phyloP scores from a whole-genome alignment of 2,329 filamentous ascomycete genomes.

The Raffaelea albimanens region DNA sequence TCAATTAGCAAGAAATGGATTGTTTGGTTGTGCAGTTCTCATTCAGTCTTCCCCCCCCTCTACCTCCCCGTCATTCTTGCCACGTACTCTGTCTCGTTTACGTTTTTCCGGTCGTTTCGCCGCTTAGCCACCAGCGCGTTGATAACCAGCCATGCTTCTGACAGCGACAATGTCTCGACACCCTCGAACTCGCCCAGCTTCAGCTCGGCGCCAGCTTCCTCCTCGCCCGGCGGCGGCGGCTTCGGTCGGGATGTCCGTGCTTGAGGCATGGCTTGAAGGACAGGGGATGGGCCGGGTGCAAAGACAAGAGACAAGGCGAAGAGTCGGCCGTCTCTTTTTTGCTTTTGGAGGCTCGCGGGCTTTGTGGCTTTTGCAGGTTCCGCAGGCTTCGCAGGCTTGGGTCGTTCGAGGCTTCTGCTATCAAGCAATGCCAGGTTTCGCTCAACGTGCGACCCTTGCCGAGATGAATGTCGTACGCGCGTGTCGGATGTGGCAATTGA shows the following conservation, averaged over 20 bases:
- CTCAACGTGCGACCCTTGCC: no score
- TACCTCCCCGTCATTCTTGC: background rate
- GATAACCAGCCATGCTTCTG: conserved; percentile 85
- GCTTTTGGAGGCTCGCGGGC: no score
- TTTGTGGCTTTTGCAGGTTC: no score
- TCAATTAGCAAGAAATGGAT: background rate
- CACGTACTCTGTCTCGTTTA: conserved; percentile 70
- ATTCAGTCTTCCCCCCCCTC: background rate
- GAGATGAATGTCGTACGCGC: no score
- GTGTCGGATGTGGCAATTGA: no score
- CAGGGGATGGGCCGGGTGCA: background rate
- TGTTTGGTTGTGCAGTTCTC: background rate
- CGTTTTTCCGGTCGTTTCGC: conserved; percentile 68
- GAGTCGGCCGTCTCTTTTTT: no score
- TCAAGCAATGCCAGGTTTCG: no score
- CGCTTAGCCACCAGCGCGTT: conserved; percentile 79
- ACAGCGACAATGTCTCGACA: conserved; percentile 84
- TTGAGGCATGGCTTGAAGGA: conserved; percentile 30
- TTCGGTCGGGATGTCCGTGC: conserved; percentile 55
- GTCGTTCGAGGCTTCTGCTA: no score
- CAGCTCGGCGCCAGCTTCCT: conserved; percentile 74
- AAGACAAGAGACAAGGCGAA: background rate
- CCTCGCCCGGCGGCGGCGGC: conserved; percentile 64
- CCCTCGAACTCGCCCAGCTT: conserved; percentile 90
- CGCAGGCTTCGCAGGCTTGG: no score